Conservation (phyloP, 345 rosid genomes). For the Capsella bursapastoris region DNA sequence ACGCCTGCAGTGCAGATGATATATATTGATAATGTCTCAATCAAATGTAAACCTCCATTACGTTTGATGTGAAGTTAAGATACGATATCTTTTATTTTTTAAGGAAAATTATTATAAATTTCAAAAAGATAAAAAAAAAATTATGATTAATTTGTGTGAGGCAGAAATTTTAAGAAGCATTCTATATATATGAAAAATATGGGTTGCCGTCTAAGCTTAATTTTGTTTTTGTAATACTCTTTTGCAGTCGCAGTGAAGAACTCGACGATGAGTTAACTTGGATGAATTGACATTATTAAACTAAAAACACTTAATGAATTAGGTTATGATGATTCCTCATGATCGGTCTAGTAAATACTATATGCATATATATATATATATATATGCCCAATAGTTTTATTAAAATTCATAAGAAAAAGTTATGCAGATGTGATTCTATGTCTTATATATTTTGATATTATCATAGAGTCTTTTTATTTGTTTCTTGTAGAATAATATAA, state of each 20-base stretch:
- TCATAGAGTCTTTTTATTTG: conserved; percentile 2
- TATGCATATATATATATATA: conserved; percentile 20
- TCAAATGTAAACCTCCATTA: conserved; percentile 35
- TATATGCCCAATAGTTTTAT: conserved; percentile 15
- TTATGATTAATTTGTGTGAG: conserved; percentile 13
- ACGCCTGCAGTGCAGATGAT: conserved; percentile 40
- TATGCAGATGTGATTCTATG: conserved; percentile 38
- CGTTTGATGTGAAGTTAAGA: conserved; percentile 37
- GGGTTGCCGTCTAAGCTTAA: background rate
- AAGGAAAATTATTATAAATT: too few relatives aligned
- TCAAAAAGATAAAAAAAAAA: too few relatives aligned
- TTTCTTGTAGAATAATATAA: conserved; percentile 22
- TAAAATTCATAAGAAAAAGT: conserved; percentile 4
- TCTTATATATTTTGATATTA: conserved; percentile 31
- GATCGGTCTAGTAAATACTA: conserved; percentile 17
- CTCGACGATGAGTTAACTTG: background rate
- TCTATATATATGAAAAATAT: background rate
- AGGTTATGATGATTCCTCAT: conserved; percentile 20
- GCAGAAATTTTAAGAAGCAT: background rate
- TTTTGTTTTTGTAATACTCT: background rate
- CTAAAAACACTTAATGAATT: background rate
- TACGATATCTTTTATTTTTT: conserved; percentile 14
- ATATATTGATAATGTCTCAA: conserved; percentile 30
- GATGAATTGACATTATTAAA: background rate
- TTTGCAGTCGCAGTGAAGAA: background rate